Evolutionary conservation across 805 yeast genomes (phyloP), one percentile per base, ranked within the genome.

Genomic region (Saccharomycopsis guyanensis): DNA sequence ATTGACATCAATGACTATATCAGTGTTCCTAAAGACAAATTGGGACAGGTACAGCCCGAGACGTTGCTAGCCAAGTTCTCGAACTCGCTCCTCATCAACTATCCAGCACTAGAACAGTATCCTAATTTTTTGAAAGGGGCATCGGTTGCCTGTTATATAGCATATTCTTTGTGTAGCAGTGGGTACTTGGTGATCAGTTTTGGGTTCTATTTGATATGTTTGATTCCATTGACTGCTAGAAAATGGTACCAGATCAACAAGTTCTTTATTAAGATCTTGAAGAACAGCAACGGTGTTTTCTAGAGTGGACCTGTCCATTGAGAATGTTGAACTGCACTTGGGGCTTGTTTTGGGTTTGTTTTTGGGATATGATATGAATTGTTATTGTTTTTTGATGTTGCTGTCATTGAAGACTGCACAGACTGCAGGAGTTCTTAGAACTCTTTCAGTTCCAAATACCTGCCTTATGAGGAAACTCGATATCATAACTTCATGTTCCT

Each of bases 211-310:
- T 6, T 33, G 3, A 16, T 42, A 13, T 46, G 47, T 16, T 20
- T 49, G 31, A n/a, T 39, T 2, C 31, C 42, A 16, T 22, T 42
- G 33, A n/a, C 27, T 13, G 12, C 22, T 16, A 32, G 24, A 6
- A 40, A 34, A 20, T 49, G 43, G 45, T 37, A 42, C 34, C 33
- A 38, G 8, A 10, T 49, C 20, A n/a, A 42, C 6, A 25, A 38
- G 12, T 46, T 47, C n/a, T 38, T 37, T 15, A 4, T 32, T n/a
- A 45, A 42, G 19, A 20, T 45, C n/a, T 33, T 41, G 33, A 22
- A 40, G 19, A 40, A 45, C 19, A 45, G 43, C 22, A 46, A 42
- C 31, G 52, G 52, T 18, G 50, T 49, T 22, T 44, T 44, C 27
- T 43, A 36, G 23, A 10, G n/a, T n/a, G n/a, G 37, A 34, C 37